Evolutionary conservation across 192 early-diverging fungal species (phyloP).

Genomic region (Coemansia sp.): DNA sequence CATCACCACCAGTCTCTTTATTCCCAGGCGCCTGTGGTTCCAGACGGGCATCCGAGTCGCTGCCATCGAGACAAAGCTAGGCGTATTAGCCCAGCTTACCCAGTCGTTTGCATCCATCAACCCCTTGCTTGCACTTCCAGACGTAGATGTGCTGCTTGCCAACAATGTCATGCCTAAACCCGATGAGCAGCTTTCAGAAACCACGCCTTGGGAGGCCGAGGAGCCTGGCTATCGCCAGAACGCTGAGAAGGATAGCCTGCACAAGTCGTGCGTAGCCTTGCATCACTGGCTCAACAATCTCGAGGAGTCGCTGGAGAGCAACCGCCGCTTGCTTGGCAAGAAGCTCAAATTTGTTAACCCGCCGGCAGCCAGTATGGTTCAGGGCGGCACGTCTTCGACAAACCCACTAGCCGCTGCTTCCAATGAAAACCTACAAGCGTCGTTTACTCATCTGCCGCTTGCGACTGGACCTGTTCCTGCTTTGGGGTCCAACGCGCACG

Average conservation of each 20-base stretch:
- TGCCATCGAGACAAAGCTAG: constrained; percentile 53
- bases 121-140: constrained; percentile 31
- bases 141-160: constrained; percentile 24
- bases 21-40: constrained; percentile 54
- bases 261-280: constrained; percentile 49
- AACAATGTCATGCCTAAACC: constrained; percentile 8
- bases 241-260: constrained; percentile 39
- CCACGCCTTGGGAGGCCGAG: constrained; percentile 46
- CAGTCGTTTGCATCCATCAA: constrained; percentile 42
- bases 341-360: constrained; percentile 50
- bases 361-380: not conserved
- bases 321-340: constrained; percentile 42
- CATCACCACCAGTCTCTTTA: constrained; percentile 45
- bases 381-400: constrained; percentile 1
- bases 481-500: constrained; percentile 5
- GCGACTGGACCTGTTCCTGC: constrained; percentile 1
- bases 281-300: constrained; percentile 53
- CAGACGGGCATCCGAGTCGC: constrained; percentile 50
- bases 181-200: constrained; percentile 27
- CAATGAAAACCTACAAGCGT: constrained; percentile 39
- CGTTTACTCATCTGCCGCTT: constrained; percentile 31
- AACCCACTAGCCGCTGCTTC: constrained; percentile 24
- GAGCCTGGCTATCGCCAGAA: constrained; percentile 18
- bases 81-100: constrained; percentile 46
- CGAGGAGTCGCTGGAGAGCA: constrained; percentile 45